phyloP scores from a whole-genome alignment of 495 filamentous ascomycete genomes.

The Friedmanniomyces simplex region DNA sequence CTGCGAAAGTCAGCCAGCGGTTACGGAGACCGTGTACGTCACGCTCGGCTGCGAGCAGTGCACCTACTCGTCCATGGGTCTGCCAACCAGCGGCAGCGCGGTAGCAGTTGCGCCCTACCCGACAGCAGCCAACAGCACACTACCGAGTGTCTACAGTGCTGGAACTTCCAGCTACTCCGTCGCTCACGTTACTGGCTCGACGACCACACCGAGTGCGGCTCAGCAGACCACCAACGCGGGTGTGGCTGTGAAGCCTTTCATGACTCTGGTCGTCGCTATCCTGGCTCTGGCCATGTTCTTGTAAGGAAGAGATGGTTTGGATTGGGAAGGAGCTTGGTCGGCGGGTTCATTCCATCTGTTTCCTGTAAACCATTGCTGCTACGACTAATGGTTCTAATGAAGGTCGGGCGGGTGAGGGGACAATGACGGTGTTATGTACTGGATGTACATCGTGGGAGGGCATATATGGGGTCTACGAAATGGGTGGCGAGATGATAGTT shows the following conservation, averaged over 20 bases:
- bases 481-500: too few species aligned
- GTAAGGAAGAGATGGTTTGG: background rate
- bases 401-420: too few species aligned
- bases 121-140: background rate
- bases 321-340: background rate
- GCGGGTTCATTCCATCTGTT: background rate
- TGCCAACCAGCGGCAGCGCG: background rate
- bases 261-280: background rate
- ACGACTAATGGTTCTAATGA: too few species aligned
- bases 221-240: conserved; percentile 7
- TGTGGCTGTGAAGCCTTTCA: background rate
- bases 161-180: background rate
- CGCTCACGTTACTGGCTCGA: background rate
- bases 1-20: background rate
- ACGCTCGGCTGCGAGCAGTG: conserved; percentile 1
- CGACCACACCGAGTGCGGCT: background rate
- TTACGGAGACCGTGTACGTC: background rate
- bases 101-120: background rate
- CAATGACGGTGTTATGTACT: too few species aligned
- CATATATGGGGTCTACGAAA: too few species aligned
- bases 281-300: conserved; percentile 5
- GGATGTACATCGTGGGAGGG: too few species aligned
- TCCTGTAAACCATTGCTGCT: conserved; percentile 1
- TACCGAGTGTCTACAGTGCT: background rate
- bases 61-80: conserved; percentile 5